A percentile compares a stretch with the other conserved stretches of the same genome.
phyloP scores from a whole-genome alignment of 202 grass and related monocot genomes.

The Eragrostis tef region DNA sequence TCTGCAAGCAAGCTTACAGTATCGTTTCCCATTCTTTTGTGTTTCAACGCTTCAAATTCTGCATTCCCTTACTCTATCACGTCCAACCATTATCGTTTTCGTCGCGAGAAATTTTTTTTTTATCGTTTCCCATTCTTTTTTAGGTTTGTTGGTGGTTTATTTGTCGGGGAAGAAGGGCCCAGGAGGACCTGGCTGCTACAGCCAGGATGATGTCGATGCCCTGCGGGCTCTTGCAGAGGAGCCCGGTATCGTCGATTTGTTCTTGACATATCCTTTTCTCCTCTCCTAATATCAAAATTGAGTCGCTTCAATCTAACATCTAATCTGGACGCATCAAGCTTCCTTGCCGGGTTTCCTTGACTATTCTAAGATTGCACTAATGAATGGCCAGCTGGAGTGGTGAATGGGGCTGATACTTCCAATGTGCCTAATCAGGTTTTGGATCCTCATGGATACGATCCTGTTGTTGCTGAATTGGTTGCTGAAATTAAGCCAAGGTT shows the following conservation, averaged over 20 bases:
- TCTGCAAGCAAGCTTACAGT: neutral
- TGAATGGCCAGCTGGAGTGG: constrained; percentile 85
- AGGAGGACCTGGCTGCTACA: constrained; percentile 63
- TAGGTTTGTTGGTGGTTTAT: constrained; percentile 86
- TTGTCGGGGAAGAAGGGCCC: constrained; percentile 62
- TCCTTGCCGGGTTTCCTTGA: constrained; percentile 55
- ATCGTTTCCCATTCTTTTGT: neutral
- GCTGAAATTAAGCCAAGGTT: constrained; percentile 87
- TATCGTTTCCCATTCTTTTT: neutral
- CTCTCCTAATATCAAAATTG: neutral
- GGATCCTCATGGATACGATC: constrained; percentile 68
- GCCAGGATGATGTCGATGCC: constrained; percentile 80
- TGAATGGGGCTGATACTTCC: constrained; percentile 63
- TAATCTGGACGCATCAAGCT: constrained; percentile 25
- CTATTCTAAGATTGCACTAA: constrained; percentile 59
- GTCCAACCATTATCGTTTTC: no score
- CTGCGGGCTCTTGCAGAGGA: constrained; percentile 81
- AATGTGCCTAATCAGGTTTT: constrained; percentile 53
- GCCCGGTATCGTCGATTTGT: constrained; percentile 69
- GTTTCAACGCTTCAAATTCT: neutral
- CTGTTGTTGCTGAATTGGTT: constrained; percentile 71
- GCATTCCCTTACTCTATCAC: neutral
- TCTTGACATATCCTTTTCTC: constrained; percentile 89
- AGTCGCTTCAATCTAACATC: constrained; percentile 33
- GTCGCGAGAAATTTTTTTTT: no score